Evolutionary conservation across 345 rosid species (phyloP).

Genomic region (Citrus trifoliata): DNA sequence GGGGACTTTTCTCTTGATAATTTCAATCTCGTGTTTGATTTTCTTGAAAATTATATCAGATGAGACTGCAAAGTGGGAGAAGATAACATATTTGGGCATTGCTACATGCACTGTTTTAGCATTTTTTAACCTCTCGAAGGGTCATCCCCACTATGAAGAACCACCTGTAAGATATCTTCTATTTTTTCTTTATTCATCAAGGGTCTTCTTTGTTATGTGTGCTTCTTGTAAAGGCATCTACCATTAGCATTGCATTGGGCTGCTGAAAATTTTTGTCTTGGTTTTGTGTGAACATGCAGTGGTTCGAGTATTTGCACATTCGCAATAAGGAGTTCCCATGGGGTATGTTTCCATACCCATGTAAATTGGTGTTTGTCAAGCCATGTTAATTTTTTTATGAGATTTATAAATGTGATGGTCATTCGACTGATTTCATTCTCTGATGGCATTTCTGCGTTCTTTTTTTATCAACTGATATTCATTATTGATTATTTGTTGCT

Average conservation of each 20-base stretch:
- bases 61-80: slow-evolving; percentile 93
- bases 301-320: slow-evolving; percentile 83
- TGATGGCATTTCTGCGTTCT: background rate
- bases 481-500: background rate
- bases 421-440: background rate
- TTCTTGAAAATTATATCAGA: slow-evolving; percentile 27
- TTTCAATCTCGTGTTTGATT: background rate
- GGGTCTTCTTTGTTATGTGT: background rate
- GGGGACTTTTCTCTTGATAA: background rate
- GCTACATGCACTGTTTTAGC: slow-evolving; percentile 63
- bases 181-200: background rate
- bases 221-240: background rate
- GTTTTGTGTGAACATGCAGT: slow-evolving; percentile 35
- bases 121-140: slow-evolving; percentile 56
- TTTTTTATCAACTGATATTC: background rate
- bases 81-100: slow-evolving; percentile 73
- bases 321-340: slow-evolving; percentile 99
- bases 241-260: background rate
- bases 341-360: slow-evolving; percentile 53
- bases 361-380: background rate
- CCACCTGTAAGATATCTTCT: slow-evolving; percentile 64
- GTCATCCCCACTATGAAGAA: slow-evolving; percentile 85
- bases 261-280: background rate
- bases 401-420: background rate
- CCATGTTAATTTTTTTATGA: background rate